Percentiles rank a stretch among this genome's conserved stretches.
These are phyloP conservation scores for Aspergillus chevalieri DNA, from an alignment of 2,329 filamentous ascomycete genomes.

Conservation along the genomic window DNA sequence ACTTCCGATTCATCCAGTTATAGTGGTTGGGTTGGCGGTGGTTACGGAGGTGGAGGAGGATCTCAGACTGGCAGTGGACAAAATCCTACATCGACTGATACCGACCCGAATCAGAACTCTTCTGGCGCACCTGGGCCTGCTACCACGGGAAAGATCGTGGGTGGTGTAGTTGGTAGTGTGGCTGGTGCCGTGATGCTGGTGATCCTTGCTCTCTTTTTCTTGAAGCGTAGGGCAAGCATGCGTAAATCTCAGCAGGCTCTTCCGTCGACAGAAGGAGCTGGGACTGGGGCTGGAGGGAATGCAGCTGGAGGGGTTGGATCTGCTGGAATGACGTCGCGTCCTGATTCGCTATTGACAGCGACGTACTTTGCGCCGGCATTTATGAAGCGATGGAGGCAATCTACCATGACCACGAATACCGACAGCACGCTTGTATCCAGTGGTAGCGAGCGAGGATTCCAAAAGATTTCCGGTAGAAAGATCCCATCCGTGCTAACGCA, in stretches of 20 bases:
- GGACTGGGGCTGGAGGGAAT: slow-evolving; percentile 8
- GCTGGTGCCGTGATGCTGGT: slow-evolving; percentile 52
- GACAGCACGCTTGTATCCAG: slow-evolving; percentile 28
- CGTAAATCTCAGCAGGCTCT: slow-evolving; percentile 15
- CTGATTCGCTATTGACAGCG: slow-evolving; percentile 33
- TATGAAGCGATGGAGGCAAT: slow-evolving; percentile 38
- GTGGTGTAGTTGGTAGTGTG: slow-evolving; percentile 58
- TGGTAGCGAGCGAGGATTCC: slow-evolving; percentile 43
- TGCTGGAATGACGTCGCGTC: slow-evolving; percentile 31
- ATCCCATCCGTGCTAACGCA: slow-evolving; percentile 42
- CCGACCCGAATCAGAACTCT: slow-evolving; percentile 8
- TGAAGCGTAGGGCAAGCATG: slow-evolving; percentile 45
- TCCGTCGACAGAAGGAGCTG: slow-evolving; percentile 18
- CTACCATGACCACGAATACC: slow-evolving; percentile 28
- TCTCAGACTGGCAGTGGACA: slow-evolving; percentile 4
- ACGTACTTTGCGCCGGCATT: slow-evolving; percentile 34
- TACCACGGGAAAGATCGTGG: slow-evolving; percentile 51
- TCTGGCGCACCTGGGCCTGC: slow-evolving; percentile 17
- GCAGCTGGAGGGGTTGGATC: slow-evolving; percentile 12
- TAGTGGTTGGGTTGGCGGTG: background rate
- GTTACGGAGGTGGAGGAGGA: slow-evolving; percentile 8
- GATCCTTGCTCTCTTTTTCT: slow-evolving; percentile 30
- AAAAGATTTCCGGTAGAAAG: slow-evolving; percentile 45
- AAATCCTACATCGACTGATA: slow-evolving; percentile 3
- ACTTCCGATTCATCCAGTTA: background rate